Conservation (phyloP, 1,284 basidiomycete genomes). For the Malassezia slooffiae region DNA sequence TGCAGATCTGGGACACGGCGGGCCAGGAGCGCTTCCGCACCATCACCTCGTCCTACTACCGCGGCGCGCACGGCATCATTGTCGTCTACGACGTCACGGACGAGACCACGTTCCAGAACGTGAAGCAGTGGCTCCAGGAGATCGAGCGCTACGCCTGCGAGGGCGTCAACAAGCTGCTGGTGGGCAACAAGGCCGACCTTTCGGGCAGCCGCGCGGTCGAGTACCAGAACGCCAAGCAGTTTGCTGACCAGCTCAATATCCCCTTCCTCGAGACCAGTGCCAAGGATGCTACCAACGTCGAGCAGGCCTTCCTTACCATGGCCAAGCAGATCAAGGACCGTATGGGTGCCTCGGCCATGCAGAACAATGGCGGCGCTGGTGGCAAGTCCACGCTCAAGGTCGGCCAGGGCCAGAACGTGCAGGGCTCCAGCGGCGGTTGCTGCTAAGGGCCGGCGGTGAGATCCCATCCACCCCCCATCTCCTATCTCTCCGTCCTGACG, state of each 20-base stretch:
- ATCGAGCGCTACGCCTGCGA: constrained; percentile 98
- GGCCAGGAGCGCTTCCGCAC: constrained; percentile 54
- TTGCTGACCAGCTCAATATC: constrained; percentile 46
- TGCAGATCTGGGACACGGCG: constrained; percentile 67
- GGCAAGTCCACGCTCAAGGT: constrained; percentile 45
- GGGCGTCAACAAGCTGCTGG: constrained; percentile 93
- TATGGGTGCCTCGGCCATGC: constrained; percentile 42
- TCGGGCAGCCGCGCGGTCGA: constrained; percentile 98
- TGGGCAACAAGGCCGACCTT: constrained; percentile 96
- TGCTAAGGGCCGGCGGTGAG: no score
- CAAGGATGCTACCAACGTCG: constrained; percentile 50
- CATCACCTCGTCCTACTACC: constrained; percentile 80
- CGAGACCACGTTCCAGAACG: constrained; percentile 84
- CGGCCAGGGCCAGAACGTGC: constrained; percentile 42
- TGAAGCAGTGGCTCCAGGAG: constrained; percentile 99
- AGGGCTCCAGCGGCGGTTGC: constrained; percentile 37
- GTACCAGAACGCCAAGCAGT: constrained; percentile 83
- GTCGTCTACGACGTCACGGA: constrained; percentile 99
- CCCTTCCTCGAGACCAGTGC: constrained; percentile 50
- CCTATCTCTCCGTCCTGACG: no score
- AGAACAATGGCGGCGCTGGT: constrained; percentile 27
- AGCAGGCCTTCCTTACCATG: constrained; percentile 51
- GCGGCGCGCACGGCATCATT: constrained; percentile 86
- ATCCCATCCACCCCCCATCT: no score
- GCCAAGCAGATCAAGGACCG: constrained; percentile 48